Percentiles rank a stretch among this genome's conserved stretches.
Conservation (phyloP, 2,329 filamentous ascomycete species). For the Colletotrichum horii region DNA sequence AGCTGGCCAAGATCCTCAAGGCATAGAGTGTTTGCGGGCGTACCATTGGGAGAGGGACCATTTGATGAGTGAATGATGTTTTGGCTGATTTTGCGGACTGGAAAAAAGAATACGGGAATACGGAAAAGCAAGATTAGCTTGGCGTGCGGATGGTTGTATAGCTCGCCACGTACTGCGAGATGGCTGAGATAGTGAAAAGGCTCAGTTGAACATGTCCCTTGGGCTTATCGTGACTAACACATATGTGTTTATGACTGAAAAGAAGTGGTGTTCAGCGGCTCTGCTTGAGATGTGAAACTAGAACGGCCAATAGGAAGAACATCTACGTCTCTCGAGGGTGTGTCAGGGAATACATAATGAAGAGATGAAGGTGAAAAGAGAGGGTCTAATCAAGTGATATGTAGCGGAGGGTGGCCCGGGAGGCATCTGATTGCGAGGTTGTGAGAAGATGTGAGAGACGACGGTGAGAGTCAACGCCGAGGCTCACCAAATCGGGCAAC, state of each 20-base stretch:
- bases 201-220: background rate
- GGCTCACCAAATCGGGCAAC: too few species aligned
- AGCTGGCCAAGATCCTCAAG: slow-evolving; percentile 74
- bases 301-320: too few species aligned
- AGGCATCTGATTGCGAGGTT: too few species aligned
- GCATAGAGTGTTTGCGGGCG: slow-evolving; percentile 21
- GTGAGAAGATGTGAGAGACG: too few species aligned
- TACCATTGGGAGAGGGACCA: background rate
- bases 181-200: background rate
- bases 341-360: too few species aligned
- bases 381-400: too few species aligned
- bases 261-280: background rate
- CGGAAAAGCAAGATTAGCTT: background rate
- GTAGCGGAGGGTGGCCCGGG: too few species aligned
- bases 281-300: background rate
- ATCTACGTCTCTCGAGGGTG: too few species aligned
- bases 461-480: too few species aligned
- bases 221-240: background rate
- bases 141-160: background rate
- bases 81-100: background rate
- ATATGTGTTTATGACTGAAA: background rate
- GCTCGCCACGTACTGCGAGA: background rate
- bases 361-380: too few species aligned
- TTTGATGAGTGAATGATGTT: background rate
- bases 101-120: background rate